Percentiles rank a stretch among this genome's conserved stretches.
These are phyloP conservation scores for Lophium mytilinum DNA, from an alignment of 495 filamentous ascomycete species.

Conservation along the genomic window DNA sequence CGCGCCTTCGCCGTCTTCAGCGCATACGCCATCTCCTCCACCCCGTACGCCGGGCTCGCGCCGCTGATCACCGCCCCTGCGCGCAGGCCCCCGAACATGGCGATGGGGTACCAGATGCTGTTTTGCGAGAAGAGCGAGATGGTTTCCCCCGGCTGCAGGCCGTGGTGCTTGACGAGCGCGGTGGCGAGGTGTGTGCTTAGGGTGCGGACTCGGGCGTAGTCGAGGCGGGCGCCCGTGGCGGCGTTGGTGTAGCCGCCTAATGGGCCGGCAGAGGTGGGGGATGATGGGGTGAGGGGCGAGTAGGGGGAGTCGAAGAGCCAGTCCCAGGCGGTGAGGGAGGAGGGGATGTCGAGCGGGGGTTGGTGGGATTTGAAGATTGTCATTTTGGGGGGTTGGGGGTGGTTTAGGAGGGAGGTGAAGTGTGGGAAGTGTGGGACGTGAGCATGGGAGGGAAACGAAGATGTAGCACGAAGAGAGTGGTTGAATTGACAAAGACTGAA, in stretches of 20 bases:
- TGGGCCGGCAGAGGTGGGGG: constrained; percentile 1
- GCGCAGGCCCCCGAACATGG: constrained; percentile 47
- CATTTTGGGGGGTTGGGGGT: constrained; percentile 3
- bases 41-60: constrained; percentile 50
- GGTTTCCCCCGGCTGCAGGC: constrained; percentile 40
- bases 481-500: too few species aligned
- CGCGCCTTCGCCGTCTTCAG: constrained; percentile 45
- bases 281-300: constrained; percentile 35
- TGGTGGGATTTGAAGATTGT: constrained; percentile 36
- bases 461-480: too few species aligned
- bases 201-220: constrained; percentile 43
- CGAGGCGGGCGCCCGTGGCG: constrained; percentile 47
- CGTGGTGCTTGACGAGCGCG: constrained; percentile 45
- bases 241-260: constrained; percentile 49
- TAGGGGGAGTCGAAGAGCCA: constrained; percentile 51
- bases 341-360: constrained; percentile 41
- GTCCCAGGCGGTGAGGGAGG: constrained; percentile 47
- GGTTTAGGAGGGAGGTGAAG: too few species aligned
- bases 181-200: constrained; percentile 49
- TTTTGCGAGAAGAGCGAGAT: constrained; percentile 51
- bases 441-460: too few species aligned
- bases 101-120: constrained; percentile 54
- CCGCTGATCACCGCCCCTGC: constrained; percentile 46
- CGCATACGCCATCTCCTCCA: constrained; percentile 56
- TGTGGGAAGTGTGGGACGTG: too few species aligned